Conservation (phyloP, 345 rosid genomes). For the Dipteronia sinensis region DNA sequence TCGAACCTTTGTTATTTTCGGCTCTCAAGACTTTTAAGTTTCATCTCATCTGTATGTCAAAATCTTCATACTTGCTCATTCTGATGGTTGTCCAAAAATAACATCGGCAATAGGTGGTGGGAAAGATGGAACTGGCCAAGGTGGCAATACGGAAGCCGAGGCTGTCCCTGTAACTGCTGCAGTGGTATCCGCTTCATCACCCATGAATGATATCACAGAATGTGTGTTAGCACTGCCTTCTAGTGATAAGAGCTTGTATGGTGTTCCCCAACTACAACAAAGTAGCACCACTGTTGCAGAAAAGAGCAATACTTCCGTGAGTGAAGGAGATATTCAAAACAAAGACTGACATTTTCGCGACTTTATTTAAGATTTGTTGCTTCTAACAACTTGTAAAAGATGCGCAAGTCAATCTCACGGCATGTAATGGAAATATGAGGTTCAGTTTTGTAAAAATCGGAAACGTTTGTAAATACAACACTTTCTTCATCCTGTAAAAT, state of each 20-base stretch:
- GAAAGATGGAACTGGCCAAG: slow-evolving; percentile 38
- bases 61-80: neutral
- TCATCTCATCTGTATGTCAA: neutral
- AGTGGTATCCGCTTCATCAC: slow-evolving; percentile 16
- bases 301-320: slow-evolving; percentile 26
- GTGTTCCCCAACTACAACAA: slow-evolving; percentile 37
- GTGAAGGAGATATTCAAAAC: slow-evolving; percentile 29
- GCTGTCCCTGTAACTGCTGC: neutral
- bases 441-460: neutral
- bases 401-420: neutral
- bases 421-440: neutral
- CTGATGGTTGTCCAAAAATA: slow-evolving; percentile 13
- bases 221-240: slow-evolving; percentile 26
- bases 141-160: slow-evolving; percentile 46
- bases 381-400: neutral
- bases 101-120: slow-evolving; percentile 31
- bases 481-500: slow-evolving; percentile 1
- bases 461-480: neutral
- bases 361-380: neutral
- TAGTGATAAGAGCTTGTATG: slow-evolving; percentile 26
- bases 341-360: slow-evolving; percentile 14
- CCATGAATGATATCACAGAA: slow-evolving; percentile 35
- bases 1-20: neutral
- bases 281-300: slow-evolving; percentile 34
- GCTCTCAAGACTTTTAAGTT: neutral